Base-by-base conservation (phyloP, 805 yeast genomes). In the Metschnikowia reukaufii region DNA sequence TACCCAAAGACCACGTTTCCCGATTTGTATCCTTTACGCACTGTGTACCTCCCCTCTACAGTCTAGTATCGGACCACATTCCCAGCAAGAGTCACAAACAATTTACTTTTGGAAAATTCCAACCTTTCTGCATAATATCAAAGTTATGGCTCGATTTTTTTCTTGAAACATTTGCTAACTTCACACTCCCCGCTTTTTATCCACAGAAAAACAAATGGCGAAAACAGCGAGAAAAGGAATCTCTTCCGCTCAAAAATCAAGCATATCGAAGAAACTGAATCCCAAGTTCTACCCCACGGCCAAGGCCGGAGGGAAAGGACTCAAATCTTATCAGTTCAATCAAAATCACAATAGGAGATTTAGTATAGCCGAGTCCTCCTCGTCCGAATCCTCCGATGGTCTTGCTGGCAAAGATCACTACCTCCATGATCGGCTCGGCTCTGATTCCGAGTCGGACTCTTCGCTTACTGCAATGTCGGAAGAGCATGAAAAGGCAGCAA, bases 381-480 rank as follows among this genome's bases (percentile, higher is more conserved):
- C 66, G 20, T 60, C 68, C 10, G 57, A 51, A 15, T 49, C 60
- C 9, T 63, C 69, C 10, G 66, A 61, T 21, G 48, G 52, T 39
- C 49, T 50, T 38, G 45, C 53, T 15, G 47, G 52, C 44, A 50
- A 45, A 44, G 42, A 35, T 23, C 46, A 42, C 31, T 19, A 36
- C 30, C 25, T 23, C 25, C 46, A 23, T 29, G 38, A 36, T 2
- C 38, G 38, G 2, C 36, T 35, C 13, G 30, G 40, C n/a, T 38
- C 50, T 10, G 55, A 41, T 25, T 52, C 58, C 21, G 72, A 68
- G 37, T 65, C 72, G 1, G 77, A 72, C 40, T 65, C 71, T 13
- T 70, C 75, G 0, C 56, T 72, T 27, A 72, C 75, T 0, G 76
- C 73, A 2, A 72, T 71, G 49, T 56, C 59, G 1, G 60, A 56